phyloP scores from a whole-genome alignment of 2,329 filamentous ascomycete genomes.

The Onygena corvina region DNA sequence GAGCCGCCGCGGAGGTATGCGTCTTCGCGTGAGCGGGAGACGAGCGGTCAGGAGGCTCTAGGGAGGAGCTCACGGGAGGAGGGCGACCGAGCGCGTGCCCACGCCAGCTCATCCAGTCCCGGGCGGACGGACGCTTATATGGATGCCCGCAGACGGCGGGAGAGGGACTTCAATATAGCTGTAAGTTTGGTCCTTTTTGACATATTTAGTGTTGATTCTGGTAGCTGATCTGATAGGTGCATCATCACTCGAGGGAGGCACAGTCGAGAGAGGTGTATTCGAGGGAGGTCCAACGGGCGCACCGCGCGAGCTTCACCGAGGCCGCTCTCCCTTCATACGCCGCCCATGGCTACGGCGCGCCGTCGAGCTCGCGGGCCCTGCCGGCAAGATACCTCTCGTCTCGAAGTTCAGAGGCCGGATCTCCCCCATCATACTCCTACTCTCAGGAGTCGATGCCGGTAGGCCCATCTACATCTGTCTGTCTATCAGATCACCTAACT shows the following conservation, averaged over 20 bases:
- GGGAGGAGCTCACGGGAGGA: too few relatives aligned
- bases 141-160: conserved; percentile 15
- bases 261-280: too few relatives aligned
- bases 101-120: conserved; percentile 9
- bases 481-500: too few relatives aligned
- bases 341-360: conserved; percentile 12
- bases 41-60: too few relatives aligned
- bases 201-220: not conserved
- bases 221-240: too few relatives aligned
- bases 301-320: conserved; percentile 7
- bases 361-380: conserved; percentile 9
- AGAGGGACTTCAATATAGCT: conserved; percentile 12
- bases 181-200: conserved; percentile 12
- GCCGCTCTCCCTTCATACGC: conserved; percentile 13
- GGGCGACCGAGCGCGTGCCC: too few relatives aligned
- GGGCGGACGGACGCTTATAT: conserved; percentile 9
- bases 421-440: conserved; percentile 16
- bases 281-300: conserved; percentile 8
- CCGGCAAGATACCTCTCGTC: conserved; percentile 13
- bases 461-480: too few relatives aligned
- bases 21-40: too few relatives aligned
- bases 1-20: conserved; percentile 40
- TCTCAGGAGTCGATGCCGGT: conserved; percentile 8
- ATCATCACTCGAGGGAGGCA: too few relatives aligned
- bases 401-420: conserved; percentile 8